Evolutionary conservation across 2,329 filamentous ascomycete species (phyloP), one percentile per base, ranked within the genome.

Genomic region (Cercospora zeae-maydis): DNA sequence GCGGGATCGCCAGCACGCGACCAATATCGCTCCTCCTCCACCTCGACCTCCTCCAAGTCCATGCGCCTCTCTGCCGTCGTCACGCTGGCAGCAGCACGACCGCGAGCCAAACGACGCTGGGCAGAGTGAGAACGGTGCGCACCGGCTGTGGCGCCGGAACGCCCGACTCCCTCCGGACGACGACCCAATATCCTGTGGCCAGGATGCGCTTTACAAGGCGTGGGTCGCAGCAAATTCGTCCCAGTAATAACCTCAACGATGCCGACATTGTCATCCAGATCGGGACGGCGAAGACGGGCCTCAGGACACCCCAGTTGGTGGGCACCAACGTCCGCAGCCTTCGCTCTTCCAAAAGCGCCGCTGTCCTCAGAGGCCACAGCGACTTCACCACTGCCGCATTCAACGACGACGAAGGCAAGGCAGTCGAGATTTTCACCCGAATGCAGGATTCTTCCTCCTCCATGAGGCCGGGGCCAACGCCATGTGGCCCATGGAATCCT

Each of bases 261-360:
- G 64, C 62, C 37, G 62, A 66, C 45, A 59, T 66, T 37, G 61
- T 66, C 24, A 47, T 67, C 16, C 67, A 66, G 31, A 63, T 63
- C 45, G 65, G 65, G 14, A 54, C 66, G 53, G 52, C 37, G 54
- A 56, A 61, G 19, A 64, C 68, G 14, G 65, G 63, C 14, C 54
- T 66, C 55, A 69, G 65, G 59, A 65, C 68, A 3, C 59, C 67
- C 36, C 64, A 65, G 54, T 55, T 70, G 33, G 49, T 64, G 19
- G 61, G 63, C 37, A 55, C 56, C 53, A 61, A 61, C 19, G 57
- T 64, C 30, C 45, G 60, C 31, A 33, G 61, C 27, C 53, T 39
- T 36, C 58, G 52, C 24, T 52, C 21, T 47, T 62, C 52, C 24
- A 53, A 59, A 34, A 53, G 49, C 49, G 49, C 49, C 19, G 49